phyloP scores from a whole-genome alignment of 2,329 filamentous ascomycete species.

The Aspergillus neotritici region DNA sequence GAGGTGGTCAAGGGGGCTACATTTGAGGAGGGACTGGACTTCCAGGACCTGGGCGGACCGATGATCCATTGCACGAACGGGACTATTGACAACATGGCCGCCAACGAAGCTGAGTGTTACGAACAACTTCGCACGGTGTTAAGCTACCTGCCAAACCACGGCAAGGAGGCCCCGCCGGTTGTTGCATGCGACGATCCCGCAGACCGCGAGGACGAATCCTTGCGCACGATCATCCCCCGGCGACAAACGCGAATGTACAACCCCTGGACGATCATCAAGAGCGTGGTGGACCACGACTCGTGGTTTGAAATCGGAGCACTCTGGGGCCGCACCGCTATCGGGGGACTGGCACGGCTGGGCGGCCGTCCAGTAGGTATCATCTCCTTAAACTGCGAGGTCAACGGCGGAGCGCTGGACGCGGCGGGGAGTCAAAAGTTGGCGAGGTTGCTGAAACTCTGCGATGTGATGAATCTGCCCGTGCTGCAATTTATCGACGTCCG shows the following conservation, averaged over 20 bases:
- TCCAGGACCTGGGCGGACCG: slow-evolving; percentile 57
- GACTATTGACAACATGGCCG: slow-evolving; percentile 60
- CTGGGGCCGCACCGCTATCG: slow-evolving; percentile 59
- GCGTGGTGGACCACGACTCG: slow-evolving; percentile 50
- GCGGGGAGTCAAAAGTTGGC: slow-evolving; percentile 57
- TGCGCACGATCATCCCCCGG: slow-evolving; percentile 55
- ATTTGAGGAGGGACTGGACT: slow-evolving; percentile 57
- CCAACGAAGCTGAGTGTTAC: slow-evolving; percentile 57
- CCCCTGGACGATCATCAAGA: slow-evolving; percentile 51
- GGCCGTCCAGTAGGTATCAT: slow-evolving; percentile 56
- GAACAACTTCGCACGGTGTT: slow-evolving; percentile 55
- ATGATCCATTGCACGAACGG: slow-evolving; percentile 60
- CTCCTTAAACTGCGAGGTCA: slow-evolving; percentile 56
- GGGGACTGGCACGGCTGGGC: slow-evolving; percentile 54
- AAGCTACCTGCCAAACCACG: slow-evolving; percentile 54
- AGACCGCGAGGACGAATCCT: slow-evolving; percentile 43
- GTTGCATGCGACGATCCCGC: slow-evolving; percentile 45
- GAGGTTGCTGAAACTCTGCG: slow-evolving; percentile 57
- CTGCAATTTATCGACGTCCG: slow-evolving; percentile 59
- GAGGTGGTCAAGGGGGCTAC: slow-evolving; percentile 59
- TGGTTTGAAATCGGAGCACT: slow-evolving; percentile 61
- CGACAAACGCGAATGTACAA: slow-evolving; percentile 57
- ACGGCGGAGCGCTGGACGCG: slow-evolving; percentile 57
- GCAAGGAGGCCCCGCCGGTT: slow-evolving; percentile 50
- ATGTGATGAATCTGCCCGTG: slow-evolving; percentile 60